phyloP scores from a whole-genome alignment of 2,329 filamentous ascomycete genomes.

The Cercospora zeina region DNA sequence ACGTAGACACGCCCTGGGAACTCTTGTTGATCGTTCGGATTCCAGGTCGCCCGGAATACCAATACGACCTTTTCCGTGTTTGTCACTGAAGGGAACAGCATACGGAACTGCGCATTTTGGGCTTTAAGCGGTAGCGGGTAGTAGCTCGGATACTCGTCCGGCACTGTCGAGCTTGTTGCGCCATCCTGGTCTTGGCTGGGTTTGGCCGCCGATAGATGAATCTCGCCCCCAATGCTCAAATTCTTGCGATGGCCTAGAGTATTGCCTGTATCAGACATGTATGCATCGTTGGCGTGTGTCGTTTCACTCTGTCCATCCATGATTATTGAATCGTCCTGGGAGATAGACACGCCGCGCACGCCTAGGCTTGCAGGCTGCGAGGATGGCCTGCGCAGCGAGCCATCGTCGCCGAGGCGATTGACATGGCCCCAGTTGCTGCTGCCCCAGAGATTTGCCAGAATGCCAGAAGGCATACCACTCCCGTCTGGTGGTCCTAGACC shows the following conservation, averaged over 20 bases:
- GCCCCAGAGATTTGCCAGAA: conserved; percentile 93
- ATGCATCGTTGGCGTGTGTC: conserved; percentile 17
- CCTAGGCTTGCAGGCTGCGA: conserved; percentile 24
- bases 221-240: conserved; percentile 30
- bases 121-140: conserved; percentile 73
- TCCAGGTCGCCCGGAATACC: conserved; percentile 92
- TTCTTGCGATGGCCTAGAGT: conserved; percentile 37
- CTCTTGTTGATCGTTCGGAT: conserved; percentile 70
- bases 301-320: conserved; percentile 35
- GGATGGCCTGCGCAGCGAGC: conserved; percentile 37
- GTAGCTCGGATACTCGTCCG: conserved; percentile 65
- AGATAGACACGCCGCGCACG: conserved; percentile 24
- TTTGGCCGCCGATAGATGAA: conserved; percentile 20
- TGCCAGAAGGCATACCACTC: conserved; percentile 75
- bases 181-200: conserved; percentile 8
- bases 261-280: conserved; percentile 10
- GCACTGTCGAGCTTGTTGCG: conserved; percentile 26
- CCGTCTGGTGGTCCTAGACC: conserved; percentile 60
- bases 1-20: conserved; percentile 86
- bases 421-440: conserved; percentile 77
- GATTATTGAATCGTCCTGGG: conserved; percentile 38
- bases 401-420: conserved; percentile 61
- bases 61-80: conserved; percentile 79
- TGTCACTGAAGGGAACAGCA: conserved; percentile 81
- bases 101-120: conserved; percentile 89